These are phyloP conservation scores for Phytophthora tubulina DNA, from an alignment of 352 stramenopile genomes.

Conservation along the genomic window DNA sequence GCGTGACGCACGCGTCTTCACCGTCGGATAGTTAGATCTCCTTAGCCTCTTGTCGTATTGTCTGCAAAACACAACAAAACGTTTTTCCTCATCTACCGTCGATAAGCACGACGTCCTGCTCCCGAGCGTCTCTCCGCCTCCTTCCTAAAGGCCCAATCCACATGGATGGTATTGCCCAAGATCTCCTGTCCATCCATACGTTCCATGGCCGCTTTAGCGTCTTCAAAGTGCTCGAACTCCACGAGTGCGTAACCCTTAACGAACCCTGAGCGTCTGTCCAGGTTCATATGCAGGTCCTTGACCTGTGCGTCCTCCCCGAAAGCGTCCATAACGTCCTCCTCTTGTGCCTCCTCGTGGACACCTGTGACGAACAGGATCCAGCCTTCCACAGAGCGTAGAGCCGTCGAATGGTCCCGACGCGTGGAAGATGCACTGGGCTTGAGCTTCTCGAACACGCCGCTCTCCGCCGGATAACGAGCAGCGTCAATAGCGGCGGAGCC, in stretches of 20 bases:
- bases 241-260: constrained; percentile 97
- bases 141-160: constrained; percentile 96
- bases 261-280: constrained; percentile 96
- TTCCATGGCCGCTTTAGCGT: constrained; percentile 91
- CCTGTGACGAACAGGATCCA: constrained; percentile 97
- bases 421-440: constrained; percentile 7
- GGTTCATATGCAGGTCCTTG: constrained; percentile 96
- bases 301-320: constrained; percentile 96
- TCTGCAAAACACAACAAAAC: background rate
- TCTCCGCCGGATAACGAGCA: constrained; percentile 74
- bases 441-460: constrained; percentile 87
- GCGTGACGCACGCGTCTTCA: constrained; percentile 80
- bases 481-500: constrained; percentile 78
- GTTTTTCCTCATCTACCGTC: constrained; percentile 51
- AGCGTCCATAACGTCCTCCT: constrained; percentile 96
- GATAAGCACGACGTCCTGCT: constrained; percentile 44
- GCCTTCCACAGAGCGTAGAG: constrained; percentile 93
- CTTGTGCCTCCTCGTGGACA: constrained; percentile 96
- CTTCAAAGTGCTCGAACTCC: constrained; percentile 94
- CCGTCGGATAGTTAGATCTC: constrained; percentile 56
- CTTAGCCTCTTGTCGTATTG: background rate
- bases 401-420: constrained; percentile 54
- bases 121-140: constrained; percentile 41
- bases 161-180: constrained; percentile 89
- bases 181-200: constrained; percentile 94